Conservation (phyloP, 257 asterid genomes). For the Knoxia roxburghii region DNA sequence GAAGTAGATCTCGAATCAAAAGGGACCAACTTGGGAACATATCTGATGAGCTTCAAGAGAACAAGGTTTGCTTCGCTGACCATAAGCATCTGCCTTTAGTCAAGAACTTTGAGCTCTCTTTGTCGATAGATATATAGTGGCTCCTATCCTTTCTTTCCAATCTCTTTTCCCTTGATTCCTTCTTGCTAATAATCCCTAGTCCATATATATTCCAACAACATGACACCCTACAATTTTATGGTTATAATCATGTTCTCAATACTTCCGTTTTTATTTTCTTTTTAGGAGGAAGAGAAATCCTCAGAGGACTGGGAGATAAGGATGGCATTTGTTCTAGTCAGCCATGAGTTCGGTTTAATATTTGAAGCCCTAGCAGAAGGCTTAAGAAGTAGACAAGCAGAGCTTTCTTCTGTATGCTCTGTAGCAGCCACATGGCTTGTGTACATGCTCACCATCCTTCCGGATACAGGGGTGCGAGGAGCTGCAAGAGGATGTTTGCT, state of each 20-base stretch:
- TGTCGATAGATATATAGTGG: background rate
- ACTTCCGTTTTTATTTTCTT: background rate
- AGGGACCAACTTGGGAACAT: constrained; percentile 41
- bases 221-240: background rate
- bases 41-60: constrained; percentile 37
- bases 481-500: constrained; percentile 81
- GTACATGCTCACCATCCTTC: constrained; percentile 64
- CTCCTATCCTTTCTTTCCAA: background rate
- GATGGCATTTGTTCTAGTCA: constrained; percentile 58
- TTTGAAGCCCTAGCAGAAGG: constrained; percentile 83
- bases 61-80: constrained; percentile 34
- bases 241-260: background rate
- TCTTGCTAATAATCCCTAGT: background rate
- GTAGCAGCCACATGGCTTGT: constrained; percentile 72
- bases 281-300: constrained; percentile 63
- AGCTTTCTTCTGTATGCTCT: constrained; percentile 59
- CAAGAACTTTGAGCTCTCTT: background rate
- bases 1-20: constrained; percentile 34
- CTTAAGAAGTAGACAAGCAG: constrained; percentile 42
- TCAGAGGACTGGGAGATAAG: constrained; percentile 71
- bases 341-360: constrained; percentile 77
- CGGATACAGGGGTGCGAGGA: constrained; percentile 73
- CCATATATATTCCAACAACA: background rate
- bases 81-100: background rate
- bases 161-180: background rate